A percentile compares a stretch with the other conserved stretches of the same genome.
These are phyloP conservation scores for Acer saccharum DNA, from an alignment of 345 rosid species.

Conservation along the genomic window DNA sequence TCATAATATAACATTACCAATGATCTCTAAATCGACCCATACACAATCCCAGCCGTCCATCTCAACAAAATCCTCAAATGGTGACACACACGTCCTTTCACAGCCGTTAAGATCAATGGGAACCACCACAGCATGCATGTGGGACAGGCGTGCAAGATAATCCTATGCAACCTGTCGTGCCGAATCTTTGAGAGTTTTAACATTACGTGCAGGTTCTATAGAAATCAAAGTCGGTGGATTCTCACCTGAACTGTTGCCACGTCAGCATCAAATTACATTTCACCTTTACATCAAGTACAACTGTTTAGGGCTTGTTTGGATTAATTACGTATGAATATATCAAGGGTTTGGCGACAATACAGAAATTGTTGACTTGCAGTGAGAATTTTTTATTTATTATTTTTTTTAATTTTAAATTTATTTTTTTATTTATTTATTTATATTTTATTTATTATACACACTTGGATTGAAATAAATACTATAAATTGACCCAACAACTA, in stretches of 20 bases:
- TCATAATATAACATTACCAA: neutral
- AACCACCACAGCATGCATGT: neutral
- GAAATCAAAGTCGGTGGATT: neutral
- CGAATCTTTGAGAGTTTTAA: neutral
- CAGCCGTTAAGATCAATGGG: neutral
- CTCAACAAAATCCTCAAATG: neutral
- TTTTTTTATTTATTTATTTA: too few species aligned
- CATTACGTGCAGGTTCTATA: neutral
- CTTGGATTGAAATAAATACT: too few species aligned
- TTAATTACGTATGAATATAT: too few species aligned
- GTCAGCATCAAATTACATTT: neutral
- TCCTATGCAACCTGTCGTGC: neutral
- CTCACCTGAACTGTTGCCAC: neutral
- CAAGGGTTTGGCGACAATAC: too few species aligned
- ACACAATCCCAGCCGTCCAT: neutral
- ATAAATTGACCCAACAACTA: too few species aligned
- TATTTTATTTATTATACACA: too few species aligned
- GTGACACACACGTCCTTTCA: neutral
- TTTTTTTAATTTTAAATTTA: too few species aligned
- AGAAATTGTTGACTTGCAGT: too few species aligned
- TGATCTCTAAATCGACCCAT: neutral
- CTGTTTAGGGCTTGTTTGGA: neutral
- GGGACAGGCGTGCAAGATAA: conserved; percentile 7
- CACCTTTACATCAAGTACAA: neutral
- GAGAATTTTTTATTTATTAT: too few species aligned